These are phyloP conservation scores for Raphanus hybrid DNA, from an alignment of 441 rosid species.

Conservation along the genomic window DNA sequence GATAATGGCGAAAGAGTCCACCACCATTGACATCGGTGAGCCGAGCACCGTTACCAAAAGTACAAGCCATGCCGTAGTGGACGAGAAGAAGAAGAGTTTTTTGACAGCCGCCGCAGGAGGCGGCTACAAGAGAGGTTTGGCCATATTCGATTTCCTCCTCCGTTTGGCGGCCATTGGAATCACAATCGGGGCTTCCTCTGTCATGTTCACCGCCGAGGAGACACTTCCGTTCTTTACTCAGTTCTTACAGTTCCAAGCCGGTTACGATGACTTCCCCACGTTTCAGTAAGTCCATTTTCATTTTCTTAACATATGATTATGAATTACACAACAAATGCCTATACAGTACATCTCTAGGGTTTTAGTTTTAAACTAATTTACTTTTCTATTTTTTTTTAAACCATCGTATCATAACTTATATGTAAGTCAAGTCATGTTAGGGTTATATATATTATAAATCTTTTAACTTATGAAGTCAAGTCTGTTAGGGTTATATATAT, in stretches of 20 bases:
- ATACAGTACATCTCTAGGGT: background rate
- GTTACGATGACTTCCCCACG: slow-evolving; percentile 73
- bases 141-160: slow-evolving; percentile 69
- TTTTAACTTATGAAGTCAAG: background rate
- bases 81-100: slow-evolving; percentile 40
- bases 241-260: slow-evolving; percentile 86
- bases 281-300: slow-evolving; percentile 54
- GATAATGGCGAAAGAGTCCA: slow-evolving; percentile 48
- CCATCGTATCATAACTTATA: background rate
- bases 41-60: slow-evolving; percentile 57
- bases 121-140: slow-evolving; percentile 62
- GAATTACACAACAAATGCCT: slow-evolving; percentile 4
- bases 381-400: background rate
- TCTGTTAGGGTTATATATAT: background rate
- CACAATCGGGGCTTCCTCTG: slow-evolving; percentile 59
- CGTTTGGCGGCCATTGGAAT: slow-evolving; percentile 63
- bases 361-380: background rate
- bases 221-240: slow-evolving; percentile 88
- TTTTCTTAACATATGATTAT: slow-evolving; percentile 2
- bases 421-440: background rate
- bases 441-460: background rate
- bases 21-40: slow-evolving; percentile 60
- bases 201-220: slow-evolving; percentile 76
- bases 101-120: slow-evolving; percentile 37
- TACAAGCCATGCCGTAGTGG: slow-evolving; percentile 47